Percentiles rank a stretch among this genome's conserved stretches.
Conservation (phyloP, 164 flowering plant genomes). For the Vitis labrusca region DNA sequence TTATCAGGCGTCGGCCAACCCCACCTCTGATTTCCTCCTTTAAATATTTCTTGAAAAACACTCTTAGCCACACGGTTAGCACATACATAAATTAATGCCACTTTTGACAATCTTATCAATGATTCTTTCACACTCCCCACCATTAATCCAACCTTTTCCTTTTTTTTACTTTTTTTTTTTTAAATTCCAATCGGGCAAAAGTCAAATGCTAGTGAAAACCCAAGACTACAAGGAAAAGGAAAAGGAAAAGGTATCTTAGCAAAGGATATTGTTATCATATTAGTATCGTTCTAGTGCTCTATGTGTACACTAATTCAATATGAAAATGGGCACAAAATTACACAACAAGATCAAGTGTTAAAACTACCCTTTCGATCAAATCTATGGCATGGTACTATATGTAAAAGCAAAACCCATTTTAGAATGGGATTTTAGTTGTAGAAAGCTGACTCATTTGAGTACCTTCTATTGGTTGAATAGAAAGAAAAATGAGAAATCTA, state of each 20-base stretch:
- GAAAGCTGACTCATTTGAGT: no score
- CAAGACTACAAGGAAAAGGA: no score
- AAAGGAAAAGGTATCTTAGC: background rate
- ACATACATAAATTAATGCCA: background rate
- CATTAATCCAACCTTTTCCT: background rate
- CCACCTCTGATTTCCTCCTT: background rate
- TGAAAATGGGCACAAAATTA: no score
- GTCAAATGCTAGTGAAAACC: background rate
- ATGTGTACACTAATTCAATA: no score
- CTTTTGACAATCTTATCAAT: background rate
- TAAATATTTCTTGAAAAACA: background rate
- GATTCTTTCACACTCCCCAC: slow-evolving; percentile 9
- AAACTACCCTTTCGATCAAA: no score
- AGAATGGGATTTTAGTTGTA: no score
- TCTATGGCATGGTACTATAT: no score
- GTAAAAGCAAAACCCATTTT: no score
- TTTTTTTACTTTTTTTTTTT: background rate
- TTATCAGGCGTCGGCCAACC: background rate
- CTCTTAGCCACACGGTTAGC: background rate
- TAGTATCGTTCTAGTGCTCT: no score
- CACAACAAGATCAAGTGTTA: no score
- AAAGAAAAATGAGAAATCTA: background rate
- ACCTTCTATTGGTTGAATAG: no score
- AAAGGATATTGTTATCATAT: no score
- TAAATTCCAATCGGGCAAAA: background rate